A percentile compares a stretch with the other conserved stretches of the same genome.
phyloP scores from a whole-genome alignment of 441 rosid genomes.

The Pelargonium fulgidum region DNA sequence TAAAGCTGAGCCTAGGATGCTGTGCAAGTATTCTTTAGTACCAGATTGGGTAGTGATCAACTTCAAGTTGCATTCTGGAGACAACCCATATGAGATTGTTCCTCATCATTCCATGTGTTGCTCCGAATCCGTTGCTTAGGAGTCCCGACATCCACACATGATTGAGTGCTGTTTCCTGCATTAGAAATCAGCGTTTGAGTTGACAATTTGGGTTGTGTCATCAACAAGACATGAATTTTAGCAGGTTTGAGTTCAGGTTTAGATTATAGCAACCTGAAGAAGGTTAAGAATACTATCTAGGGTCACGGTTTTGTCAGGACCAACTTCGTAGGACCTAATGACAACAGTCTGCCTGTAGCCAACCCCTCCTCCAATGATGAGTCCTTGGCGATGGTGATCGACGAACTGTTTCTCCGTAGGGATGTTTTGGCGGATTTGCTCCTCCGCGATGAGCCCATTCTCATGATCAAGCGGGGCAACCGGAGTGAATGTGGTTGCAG shows the following conservation, averaged over 20 bases:
- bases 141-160: slow-evolving; percentile 85
- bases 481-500: too few relatives aligned
- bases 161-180: slow-evolving; percentile 65
- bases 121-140: slow-evolving; percentile 67
- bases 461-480: too few relatives aligned
- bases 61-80: slow-evolving; percentile 55
- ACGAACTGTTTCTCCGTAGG: slow-evolving; percentile 55
- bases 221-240: too few relatives aligned
- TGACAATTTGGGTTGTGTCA: too few relatives aligned
- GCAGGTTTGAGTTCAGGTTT: too few relatives aligned
- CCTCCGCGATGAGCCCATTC: slow-evolving; percentile 5
- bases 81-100: slow-evolving; percentile 79
- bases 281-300: slow-evolving; percentile 58
- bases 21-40: slow-evolving; percentile 11
- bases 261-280: slow-evolving; percentile 38
- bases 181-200: not conserved
- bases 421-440: slow-evolving; percentile 44
- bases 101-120: slow-evolving; percentile 64
- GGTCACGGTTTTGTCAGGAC: slow-evolving; percentile 55
- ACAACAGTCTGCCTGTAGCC: slow-evolving; percentile 58
- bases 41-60: slow-evolving; percentile 66
- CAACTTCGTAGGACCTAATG: slow-evolving; percentile 63
- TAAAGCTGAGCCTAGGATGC: too few relatives aligned
- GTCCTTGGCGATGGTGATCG: slow-evolving; percentile 53
- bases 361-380: slow-evolving; percentile 45